phyloP scores from a whole-genome alignment of 1,284 basidiomycete genomes.

The Phaffia rhodozyma region DNA sequence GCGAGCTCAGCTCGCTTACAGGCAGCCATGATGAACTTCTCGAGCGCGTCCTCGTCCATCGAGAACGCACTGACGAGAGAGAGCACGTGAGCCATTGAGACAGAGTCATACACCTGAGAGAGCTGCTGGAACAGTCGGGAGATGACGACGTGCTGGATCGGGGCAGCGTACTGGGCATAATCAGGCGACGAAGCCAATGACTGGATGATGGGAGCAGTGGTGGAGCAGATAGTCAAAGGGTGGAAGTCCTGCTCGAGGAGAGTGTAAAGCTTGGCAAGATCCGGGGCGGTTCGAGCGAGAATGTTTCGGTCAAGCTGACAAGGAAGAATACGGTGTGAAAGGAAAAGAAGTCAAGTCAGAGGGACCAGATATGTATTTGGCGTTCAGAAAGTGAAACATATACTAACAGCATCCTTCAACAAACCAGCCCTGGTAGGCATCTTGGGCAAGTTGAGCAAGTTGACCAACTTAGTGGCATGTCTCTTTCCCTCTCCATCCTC shows the following conservation, averaged over 20 bases:
- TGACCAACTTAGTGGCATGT: conserved; percentile 64
- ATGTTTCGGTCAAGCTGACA: conserved; percentile 65
- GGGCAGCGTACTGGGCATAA: conserved; percentile 72
- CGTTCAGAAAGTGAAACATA: background rate
- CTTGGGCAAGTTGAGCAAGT: conserved; percentile 71
- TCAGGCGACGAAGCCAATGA: conserved; percentile 43
- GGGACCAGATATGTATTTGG: background rate
- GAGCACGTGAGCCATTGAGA: conserved; percentile 66
- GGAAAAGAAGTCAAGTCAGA: background rate
- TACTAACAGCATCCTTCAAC: conserved; percentile 68
- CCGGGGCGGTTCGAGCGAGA: conserved; percentile 64
- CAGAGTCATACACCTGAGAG: conserved; percentile 83
- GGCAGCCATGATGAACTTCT: conserved; percentile 86
- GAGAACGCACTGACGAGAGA: conserved; percentile 64
- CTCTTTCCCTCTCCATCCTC: conserved; percentile 52
- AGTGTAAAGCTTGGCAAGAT: conserved; percentile 71
- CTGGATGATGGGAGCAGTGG: conserved; percentile 70
- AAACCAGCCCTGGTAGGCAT: conserved; percentile 78
- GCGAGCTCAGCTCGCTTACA: conserved; percentile 78
- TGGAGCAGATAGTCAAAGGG: conserved; percentile 73
- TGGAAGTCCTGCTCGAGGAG: conserved; percentile 92
- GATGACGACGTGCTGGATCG: conserved; percentile 82
- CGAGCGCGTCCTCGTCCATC: conserved; percentile 56
- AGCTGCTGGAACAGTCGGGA: conserved; percentile 89
- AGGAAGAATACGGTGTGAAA: background rate